Base-by-base conservation (phyloP, 768 basidiomycete genomes). In the Hygrocybe punicea region DNA sequence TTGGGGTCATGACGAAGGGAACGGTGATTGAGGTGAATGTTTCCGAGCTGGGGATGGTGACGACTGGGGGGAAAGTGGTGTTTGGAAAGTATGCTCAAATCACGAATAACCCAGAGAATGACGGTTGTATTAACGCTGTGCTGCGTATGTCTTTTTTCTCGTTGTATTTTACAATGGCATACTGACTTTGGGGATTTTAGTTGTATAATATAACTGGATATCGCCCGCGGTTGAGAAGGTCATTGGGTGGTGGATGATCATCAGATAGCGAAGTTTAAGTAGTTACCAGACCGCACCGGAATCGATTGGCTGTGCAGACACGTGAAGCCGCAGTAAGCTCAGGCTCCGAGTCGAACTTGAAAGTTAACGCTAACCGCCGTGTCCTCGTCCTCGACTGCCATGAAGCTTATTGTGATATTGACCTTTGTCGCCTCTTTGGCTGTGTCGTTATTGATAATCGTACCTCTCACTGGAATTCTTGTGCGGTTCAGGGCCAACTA, bases 11-110 rank as follows among this genome's bases (percentile, higher is more conserved):
- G 76, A 98, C 97, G 4, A 98, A 98, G 72, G 97, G 97, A 49
- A 99, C 97, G 1, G 87, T 99, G 62, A 88, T 99, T 55, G 97
- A 99, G 70, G 96, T 98, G 64, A 98, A 99, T 65, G 93, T 97
- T n/a, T 96, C 94, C 40, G 96, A 98, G 71, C 78, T 98, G 60
- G 96, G 96, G 54, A 87, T 98, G 83, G 96, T 98, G 36, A 98
- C 96, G 11, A 87, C 96, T 2, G 94, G 96, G 51, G 96, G 96
- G 60, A 98, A 98, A 70, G 88, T 92, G 44, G 90, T 92, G 33
- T 92, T 92, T 65, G 91, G 91, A 62, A 93, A 93, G 74, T 96
- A 94, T 67, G 92, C 93, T 6, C 92, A 95, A 69, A 81, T 95
- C 65, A 94, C 92, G 51, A 94, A 94, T 77, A 93, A 93, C 73